These are phyloP conservation scores for Tuber brumale DNA, from an alignment of 495 filamentous ascomycete genomes.

Conservation along the genomic window DNA sequence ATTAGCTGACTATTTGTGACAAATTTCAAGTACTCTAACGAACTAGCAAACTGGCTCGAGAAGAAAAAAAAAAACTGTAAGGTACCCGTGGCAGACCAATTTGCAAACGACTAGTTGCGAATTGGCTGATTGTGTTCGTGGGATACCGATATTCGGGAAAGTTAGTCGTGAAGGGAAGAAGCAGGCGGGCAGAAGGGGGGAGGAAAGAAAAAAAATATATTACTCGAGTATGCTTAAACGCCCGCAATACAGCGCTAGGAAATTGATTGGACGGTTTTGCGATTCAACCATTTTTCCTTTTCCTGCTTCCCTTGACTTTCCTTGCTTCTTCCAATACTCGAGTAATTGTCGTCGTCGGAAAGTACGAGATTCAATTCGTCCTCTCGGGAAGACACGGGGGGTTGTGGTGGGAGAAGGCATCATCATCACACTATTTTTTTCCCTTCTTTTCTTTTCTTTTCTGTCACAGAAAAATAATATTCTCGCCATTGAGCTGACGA, in stretches of 20 bases:
- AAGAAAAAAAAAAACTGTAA: background rate
- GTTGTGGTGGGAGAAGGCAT: background rate
- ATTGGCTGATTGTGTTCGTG: background rate
- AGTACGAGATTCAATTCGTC: background rate
- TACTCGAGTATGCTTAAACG: background rate
- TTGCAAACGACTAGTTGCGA: background rate
- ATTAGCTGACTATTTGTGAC: background rate
- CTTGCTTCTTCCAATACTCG: conserved; percentile 4
- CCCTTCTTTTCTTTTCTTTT: background rate
- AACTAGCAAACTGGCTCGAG: background rate
- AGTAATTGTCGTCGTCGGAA: conserved; percentile 3
- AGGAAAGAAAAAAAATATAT: background rate
- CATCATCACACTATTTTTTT: background rate
- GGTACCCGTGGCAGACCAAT: background rate
- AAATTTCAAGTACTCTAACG: background rate
- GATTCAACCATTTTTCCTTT: background rate
- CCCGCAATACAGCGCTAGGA: background rate
- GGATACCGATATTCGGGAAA: background rate
- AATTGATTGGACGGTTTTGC: background rate
- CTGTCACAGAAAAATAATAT: background rate
- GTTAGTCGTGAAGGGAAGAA: background rate
- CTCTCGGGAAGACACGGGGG: conserved; percentile 6
- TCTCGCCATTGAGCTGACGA: background rate
- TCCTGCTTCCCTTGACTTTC: background rate
- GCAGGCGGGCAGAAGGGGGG: background rate